A percentile compares a stretch with the other conserved stretches of the same genome.
Evolutionary conservation across 345 rosid genomes (phyloP).

Genomic region (Linum usitatissimum): DNA sequence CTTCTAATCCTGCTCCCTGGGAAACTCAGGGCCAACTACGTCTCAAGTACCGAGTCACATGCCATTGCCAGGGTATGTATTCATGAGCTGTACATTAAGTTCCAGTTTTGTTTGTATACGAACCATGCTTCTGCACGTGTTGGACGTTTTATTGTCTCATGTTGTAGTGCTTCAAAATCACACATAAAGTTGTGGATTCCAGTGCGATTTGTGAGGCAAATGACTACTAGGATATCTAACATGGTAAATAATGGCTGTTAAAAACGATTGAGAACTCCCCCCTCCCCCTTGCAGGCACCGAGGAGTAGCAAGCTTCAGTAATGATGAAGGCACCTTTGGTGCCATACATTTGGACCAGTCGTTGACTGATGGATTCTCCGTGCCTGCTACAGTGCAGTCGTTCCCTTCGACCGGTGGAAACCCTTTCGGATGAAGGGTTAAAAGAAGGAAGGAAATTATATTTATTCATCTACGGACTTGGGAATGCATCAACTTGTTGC

Average conservation of each 20-base stretch:
- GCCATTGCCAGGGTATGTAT: slow-evolving; percentile 45
- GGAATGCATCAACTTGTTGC: slow-evolving; percentile 35
- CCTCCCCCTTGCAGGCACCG: slow-evolving; percentile 25
- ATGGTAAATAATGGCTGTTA: neutral
- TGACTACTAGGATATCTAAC: too few relatives aligned
- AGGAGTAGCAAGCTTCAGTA: slow-evolving; percentile 28
- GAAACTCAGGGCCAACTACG: slow-evolving; percentile 44
- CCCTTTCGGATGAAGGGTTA: slow-evolving; percentile 44
- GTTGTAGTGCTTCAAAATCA: too few relatives aligned
- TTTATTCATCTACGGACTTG: neutral
- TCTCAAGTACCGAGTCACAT: slow-evolving; percentile 41
- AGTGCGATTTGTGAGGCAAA: too few relatives aligned
- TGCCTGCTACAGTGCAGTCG: slow-evolving; percentile 29
- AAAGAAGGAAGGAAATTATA: too few relatives aligned
- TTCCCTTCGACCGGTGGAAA: slow-evolving; percentile 50
- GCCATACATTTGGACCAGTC: slow-evolving; percentile 36
- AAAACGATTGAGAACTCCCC: neutral
- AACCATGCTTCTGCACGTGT: neutral
- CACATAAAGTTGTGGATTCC: too few relatives aligned
- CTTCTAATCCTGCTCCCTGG: slow-evolving; percentile 12
- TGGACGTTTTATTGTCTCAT: too few relatives aligned
- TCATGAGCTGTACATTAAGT: neutral
- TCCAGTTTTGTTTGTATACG: neutral
- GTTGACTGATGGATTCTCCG: slow-evolving; percentile 30
- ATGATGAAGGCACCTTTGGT: slow-evolving; percentile 28